Evolutionary conservation across 2,329 filamentous ascomycete species (phyloP).

Genomic region (Colletotrichum sp.): DNA sequence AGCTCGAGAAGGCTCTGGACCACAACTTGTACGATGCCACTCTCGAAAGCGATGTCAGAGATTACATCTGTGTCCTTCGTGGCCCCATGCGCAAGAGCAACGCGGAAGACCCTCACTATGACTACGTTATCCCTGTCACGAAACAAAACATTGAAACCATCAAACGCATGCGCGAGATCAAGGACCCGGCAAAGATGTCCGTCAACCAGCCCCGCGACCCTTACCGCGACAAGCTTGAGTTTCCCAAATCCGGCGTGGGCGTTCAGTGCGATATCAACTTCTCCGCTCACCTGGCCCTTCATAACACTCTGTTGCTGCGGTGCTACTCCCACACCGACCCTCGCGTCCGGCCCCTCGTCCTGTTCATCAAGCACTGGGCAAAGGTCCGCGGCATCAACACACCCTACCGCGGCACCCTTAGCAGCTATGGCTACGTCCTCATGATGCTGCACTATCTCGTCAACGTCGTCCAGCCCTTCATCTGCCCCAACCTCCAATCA

Average conservation of each 20-base stretch:
- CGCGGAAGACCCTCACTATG: slow-evolving; percentile 24
- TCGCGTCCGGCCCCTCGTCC: slow-evolving; percentile 77
- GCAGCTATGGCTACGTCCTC: slow-evolving; percentile 88
- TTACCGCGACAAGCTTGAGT: slow-evolving; percentile 71
- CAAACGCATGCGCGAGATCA: slow-evolving; percentile 47
- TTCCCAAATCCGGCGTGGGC: slow-evolving; percentile 77
- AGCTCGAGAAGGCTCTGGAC: slow-evolving; percentile 60
- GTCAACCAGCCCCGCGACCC: slow-evolving; percentile 58
- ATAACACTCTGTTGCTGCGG: slow-evolving; percentile 82
- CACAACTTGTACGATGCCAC: slow-evolving; percentile 49
- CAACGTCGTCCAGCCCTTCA: slow-evolving; percentile 80
- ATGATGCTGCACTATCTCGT: slow-evolving; percentile 93
- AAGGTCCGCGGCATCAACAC: slow-evolving; percentile 86
- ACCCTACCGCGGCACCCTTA: slow-evolving; percentile 83
- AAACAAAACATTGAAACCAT: slow-evolving; percentile 38
- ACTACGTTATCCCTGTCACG: slow-evolving; percentile 43
- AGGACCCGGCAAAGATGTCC: slow-evolving; percentile 54
- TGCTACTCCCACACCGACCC: slow-evolving; percentile 83
- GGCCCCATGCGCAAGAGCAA: slow-evolving; percentile 32
- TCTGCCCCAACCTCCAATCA: slow-evolving; percentile 82
- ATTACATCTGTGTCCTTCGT: slow-evolving; percentile 58
- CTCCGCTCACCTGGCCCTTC: slow-evolving; percentile 79
- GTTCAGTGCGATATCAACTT: slow-evolving; percentile 95
- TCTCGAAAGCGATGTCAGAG: slow-evolving; percentile 38
- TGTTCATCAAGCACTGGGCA: slow-evolving; percentile 92